Evolutionary conservation across 2,329 filamentous ascomycete species (phyloP).

Genomic region (Calonectria naviculata): DNA sequence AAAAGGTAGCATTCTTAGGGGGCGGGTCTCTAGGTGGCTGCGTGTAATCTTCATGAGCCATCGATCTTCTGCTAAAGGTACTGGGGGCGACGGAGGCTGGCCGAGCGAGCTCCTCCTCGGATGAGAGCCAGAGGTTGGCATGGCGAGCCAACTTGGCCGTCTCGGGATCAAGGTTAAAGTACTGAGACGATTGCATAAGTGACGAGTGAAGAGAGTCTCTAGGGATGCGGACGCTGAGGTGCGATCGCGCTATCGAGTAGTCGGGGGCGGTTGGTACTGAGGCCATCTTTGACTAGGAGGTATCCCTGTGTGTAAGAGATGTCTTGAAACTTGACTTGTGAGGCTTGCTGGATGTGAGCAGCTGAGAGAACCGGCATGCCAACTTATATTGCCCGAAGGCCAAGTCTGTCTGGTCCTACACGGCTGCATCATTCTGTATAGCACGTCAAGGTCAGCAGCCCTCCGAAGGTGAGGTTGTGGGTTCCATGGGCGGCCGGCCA

Average conservation of each 20-base stretch:
- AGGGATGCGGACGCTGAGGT: conserved; percentile 39
- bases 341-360: conserved; percentile 10
- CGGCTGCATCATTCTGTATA: background rate
- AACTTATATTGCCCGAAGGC: conserved; percentile 12
- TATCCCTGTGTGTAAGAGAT: background rate
- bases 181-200: conserved; percentile 36
- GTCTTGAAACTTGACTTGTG: conserved; percentile 5
- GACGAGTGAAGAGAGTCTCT: conserved; percentile 38
- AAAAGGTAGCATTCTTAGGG: background rate
- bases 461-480: conserved; percentile 12
- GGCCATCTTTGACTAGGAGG: conserved; percentile 35
- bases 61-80: conserved; percentile 33
- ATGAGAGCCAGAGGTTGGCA: conserved; percentile 37
- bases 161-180: conserved; percentile 38
- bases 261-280: conserved; percentile 43
- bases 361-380: background rate
- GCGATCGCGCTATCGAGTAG: conserved; percentile 40
- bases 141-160: conserved; percentile 33
- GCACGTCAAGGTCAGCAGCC: background rate
- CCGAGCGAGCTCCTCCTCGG: conserved; percentile 35
- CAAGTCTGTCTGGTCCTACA: background rate
- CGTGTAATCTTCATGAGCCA: conserved; percentile 30
- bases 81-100: conserved; percentile 37
- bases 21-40: conserved; percentile 13
- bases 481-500: conserved; percentile 18